Evolutionary conservation across 1,284 basidiomycete genomes (phyloP).

Genomic region (Ceratobasidium sp.): DNA sequence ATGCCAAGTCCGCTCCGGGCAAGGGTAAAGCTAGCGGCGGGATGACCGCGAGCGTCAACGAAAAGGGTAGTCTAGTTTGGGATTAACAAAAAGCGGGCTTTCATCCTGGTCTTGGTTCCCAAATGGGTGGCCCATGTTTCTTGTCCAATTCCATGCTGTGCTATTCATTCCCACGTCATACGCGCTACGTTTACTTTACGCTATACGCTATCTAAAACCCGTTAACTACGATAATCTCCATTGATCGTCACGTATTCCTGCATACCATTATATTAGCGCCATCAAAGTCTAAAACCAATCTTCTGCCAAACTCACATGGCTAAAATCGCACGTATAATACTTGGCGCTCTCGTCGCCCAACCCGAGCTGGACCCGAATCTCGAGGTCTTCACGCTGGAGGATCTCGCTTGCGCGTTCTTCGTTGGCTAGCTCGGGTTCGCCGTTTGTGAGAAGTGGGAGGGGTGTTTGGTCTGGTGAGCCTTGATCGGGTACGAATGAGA

Average conservation of each 20-base stretch:
- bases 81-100: slow-evolving; percentile 57
- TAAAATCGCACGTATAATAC: slow-evolving; percentile 98
- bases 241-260: slow-evolving; percentile 70
- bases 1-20: slow-evolving; percentile 52
- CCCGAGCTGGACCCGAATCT: slow-evolving; percentile 86
- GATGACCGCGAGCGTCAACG: slow-evolving; percentile 67
- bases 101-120: too few species aligned
- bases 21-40: slow-evolving; percentile 64
- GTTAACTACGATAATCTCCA: slow-evolving; percentile 57
- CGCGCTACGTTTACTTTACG: not conserved
- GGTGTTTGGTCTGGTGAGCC: slow-evolving; percentile 64
- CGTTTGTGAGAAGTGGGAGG: slow-evolving; percentile 83
- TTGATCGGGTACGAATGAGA: slow-evolving; percentile 81
- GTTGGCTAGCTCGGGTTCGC: slow-evolving; percentile 91
- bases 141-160: not conserved
- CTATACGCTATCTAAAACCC: slow-evolving; percentile 24
- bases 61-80: slow-evolving; percentile 69
- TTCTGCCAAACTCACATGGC: slow-evolving; percentile 76
- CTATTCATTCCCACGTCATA: not conserved
- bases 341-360: slow-evolving; percentile 78
- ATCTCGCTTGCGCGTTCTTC: slow-evolving; percentile 89
- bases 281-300: too few species aligned
- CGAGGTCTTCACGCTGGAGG: slow-evolving; percentile 85
- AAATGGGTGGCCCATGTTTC: not conserved
- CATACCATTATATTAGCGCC: too few species aligned